Conservation (phyloP, 2,329 filamentous ascomycete genomes). For the Claviceps quebecensis region DNA sequence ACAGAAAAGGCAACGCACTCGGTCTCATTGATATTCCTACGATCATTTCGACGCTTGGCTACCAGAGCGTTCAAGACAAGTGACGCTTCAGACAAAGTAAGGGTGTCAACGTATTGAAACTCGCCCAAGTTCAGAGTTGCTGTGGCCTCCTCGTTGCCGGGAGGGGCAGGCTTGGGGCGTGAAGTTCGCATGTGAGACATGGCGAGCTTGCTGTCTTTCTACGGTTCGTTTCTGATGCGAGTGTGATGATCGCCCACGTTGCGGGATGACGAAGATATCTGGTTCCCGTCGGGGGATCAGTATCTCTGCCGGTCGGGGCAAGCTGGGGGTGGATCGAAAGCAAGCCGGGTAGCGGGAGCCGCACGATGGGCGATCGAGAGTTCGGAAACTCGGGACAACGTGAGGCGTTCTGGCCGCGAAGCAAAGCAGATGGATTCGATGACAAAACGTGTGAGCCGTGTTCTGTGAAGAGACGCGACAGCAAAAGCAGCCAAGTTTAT, state of each 20-base stretch:
- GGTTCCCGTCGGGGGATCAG: neutral
- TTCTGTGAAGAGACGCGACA: neutral
- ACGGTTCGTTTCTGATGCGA: neutral
- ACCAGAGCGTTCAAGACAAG: conserved; percentile 85
- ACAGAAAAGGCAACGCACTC: conserved; percentile 43
- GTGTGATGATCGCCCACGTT: neutral
- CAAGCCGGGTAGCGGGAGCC: neutral
- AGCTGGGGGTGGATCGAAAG: neutral
- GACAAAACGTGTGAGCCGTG: neutral
- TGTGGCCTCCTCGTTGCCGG: conserved; percentile 79
- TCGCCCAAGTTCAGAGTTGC: conserved; percentile 76
- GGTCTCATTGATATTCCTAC: conserved; percentile 71
- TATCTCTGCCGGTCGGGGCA: neutral
- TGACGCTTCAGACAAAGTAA: conserved; percentile 84
- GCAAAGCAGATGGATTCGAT: neutral
- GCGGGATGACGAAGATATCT: neutral
- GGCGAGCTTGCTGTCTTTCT: neutral
- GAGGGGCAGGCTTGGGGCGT: conserved; percentile 52
- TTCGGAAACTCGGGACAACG: neutral
- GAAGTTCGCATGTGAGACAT: conserved; percentile 36
- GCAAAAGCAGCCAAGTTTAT: neutral
- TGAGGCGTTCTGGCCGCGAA: neutral
- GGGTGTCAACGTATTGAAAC: conserved; percentile 79
- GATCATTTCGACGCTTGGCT: conserved; percentile 62
- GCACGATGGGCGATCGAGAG: neutral